Base-by-base conservation (phyloP, 2,329 filamentous ascomycete species). In the Didymella segeticola region DNA sequence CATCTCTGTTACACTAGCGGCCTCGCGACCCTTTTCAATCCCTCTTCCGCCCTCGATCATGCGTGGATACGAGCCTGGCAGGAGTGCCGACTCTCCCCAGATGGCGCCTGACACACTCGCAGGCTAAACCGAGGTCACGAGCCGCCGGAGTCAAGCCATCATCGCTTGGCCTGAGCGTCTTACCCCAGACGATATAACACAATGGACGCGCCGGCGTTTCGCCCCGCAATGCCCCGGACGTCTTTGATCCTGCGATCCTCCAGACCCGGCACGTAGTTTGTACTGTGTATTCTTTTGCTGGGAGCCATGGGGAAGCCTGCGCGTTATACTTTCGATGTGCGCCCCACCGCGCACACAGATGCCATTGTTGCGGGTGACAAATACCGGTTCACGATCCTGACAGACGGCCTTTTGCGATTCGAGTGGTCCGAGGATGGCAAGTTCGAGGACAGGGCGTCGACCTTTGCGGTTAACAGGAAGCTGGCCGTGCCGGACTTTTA, bases 391-490 rank as follows among this genome's bases (percentile, higher is more conserved):
- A 86, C 82, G 8, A 59, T 88, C 39, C 75, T 88, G 41, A 80
- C 78, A 9, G 80, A 85, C 43, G 76, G 80, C 2, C 74, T 87
- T 2, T 58, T 88, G 23, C 82, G 86, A 26, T 86, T 83, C 57
- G 85, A 88, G 71, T 88, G 83, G 83, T 80, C 85, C 0, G 74
- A 78, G 10, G 84, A 88, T 57, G 79, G 81, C 42, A 64, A 74
- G 27, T 88, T 88, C 61, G 86, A 88, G 64, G 84, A 88, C 64
- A 80, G 85, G 4, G 82, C 83, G 0, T 87, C 84, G 0, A 82
- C 82, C 9, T 85, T 88, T 64, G 86, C 85, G n/a, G 76, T 84
- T 50, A 81, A 83, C 57, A 78, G 85, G 22, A 69, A 75, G 10
- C 75, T 82, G 22, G 71, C 78, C 1, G 77, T 81, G 0, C 79